These are phyloP conservation scores for Ascochyta rabiei DNA, from an alignment of 2,329 filamentous ascomycete species.

Conservation along the genomic window DNA sequence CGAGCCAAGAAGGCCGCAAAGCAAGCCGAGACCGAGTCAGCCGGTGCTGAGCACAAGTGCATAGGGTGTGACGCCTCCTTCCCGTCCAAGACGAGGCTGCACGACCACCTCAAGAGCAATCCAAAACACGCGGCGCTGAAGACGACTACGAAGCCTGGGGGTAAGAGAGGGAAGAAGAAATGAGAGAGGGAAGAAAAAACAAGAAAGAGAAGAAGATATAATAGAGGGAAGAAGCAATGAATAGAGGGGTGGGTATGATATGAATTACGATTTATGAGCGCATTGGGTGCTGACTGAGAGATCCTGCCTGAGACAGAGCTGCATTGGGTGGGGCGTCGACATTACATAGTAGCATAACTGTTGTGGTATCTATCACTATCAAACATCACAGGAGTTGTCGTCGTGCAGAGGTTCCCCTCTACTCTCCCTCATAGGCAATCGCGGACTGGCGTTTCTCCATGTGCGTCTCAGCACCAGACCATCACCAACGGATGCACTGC, in stretches of 20 bases:
- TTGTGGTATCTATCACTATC: no score
- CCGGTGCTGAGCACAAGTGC: slow-evolving; percentile 67
- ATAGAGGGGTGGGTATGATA: neutral
- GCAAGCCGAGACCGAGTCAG: slow-evolving; percentile 36
- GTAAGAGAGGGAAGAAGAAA: slow-evolving; percentile 29
- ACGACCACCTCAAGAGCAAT: slow-evolving; percentile 71
- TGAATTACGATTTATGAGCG: neutral
- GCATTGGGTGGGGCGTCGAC: neutral
- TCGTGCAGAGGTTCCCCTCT: neutral
- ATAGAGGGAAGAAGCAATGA: neutral
- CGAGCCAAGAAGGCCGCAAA: slow-evolving; percentile 55
- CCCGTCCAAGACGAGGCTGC: slow-evolving; percentile 73
- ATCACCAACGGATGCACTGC: no score
- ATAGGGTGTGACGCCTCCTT: slow-evolving; percentile 79
- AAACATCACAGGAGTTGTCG: no score
- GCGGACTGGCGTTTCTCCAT: no score
- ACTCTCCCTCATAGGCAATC: no score
- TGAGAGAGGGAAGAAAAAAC: slow-evolving; percentile 16
- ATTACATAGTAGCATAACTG: no score
- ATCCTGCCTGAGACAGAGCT: neutral
- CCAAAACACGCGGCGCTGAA: slow-evolving; percentile 64
- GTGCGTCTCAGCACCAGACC: no score
- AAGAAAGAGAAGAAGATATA: slow-evolving; percentile 24
- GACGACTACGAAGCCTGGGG: slow-evolving; percentile 4
- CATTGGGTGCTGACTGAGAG: neutral